Conservation (phyloP, 805 yeast species). For the Blastobotrys muscicola region DNA sequence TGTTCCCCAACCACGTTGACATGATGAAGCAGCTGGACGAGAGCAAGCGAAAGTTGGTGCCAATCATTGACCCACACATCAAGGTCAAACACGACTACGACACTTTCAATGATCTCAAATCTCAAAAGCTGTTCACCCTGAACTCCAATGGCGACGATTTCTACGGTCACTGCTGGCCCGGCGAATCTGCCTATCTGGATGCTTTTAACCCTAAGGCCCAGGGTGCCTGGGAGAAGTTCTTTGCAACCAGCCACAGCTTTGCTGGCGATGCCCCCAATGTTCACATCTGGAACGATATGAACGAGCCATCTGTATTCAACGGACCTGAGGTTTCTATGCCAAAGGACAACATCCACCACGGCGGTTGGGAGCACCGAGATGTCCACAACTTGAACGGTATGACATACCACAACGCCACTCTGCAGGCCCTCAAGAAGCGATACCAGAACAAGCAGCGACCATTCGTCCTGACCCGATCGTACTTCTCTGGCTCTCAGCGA, state of each 20-base stretch:
- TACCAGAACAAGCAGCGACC: slow-evolving; percentile 49
- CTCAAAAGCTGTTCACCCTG: slow-evolving; percentile 37
- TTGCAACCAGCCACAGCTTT: slow-evolving; percentile 27
- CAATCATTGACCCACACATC: slow-evolving; percentile 85
- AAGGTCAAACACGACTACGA: slow-evolving; percentile 48
- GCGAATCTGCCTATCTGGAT: slow-evolving; percentile 89
- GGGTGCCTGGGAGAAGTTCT: slow-evolving; percentile 21
- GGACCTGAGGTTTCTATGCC: slow-evolving; percentile 94
- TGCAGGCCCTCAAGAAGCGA: slow-evolving; percentile 50
- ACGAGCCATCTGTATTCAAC: slow-evolving; percentile 88
- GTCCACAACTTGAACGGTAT: slow-evolving; percentile 81
- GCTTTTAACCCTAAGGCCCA: slow-evolving; percentile 55
- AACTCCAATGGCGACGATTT: slow-evolving; percentile 40
- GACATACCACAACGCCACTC: slow-evolving; percentile 64
- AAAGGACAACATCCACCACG: slow-evolving; percentile 68
- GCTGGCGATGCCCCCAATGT: slow-evolving; percentile 51
- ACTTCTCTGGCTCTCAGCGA: slow-evolving; percentile 84
- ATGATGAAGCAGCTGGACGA: slow-evolving; percentile 56
- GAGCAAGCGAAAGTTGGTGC: slow-evolving; percentile 73
- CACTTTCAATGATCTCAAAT: slow-evolving; percentile 45
- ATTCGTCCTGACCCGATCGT: slow-evolving; percentile 78
- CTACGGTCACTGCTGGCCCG: slow-evolving; percentile 96
- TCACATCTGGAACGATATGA: slow-evolving; percentile 96
- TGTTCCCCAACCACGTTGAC: slow-evolving; percentile 61
- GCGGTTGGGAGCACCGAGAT: slow-evolving; percentile 83